Conservation (phyloP, 1,284 basidiomycete genomes). For the Pyrrhoderma lamaoense region DNA sequence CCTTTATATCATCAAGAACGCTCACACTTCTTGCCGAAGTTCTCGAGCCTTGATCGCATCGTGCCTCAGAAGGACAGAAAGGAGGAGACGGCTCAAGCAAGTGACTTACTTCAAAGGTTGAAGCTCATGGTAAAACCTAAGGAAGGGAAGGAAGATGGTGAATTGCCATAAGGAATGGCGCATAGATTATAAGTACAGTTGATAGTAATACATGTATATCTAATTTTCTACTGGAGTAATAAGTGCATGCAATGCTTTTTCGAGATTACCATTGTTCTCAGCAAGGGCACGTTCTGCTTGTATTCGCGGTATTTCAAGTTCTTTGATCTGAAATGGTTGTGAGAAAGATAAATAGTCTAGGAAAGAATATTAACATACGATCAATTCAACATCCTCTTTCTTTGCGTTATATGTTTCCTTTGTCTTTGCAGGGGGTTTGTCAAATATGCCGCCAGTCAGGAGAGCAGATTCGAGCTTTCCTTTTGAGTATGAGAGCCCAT, state of each 20-base stretch:
- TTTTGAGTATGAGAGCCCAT: slow-evolving; percentile 62
- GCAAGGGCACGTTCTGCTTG: slow-evolving; percentile 52
- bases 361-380: slow-evolving; percentile 36
- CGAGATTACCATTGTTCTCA: slow-evolving; percentile 41
- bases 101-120: neutral
- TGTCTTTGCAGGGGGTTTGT: slow-evolving; percentile 42
- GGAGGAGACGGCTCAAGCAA: neutral
- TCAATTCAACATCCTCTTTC: slow-evolving; percentile 56
- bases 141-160: neutral
- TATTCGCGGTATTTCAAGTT: slow-evolving; percentile 52
- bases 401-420: slow-evolving; percentile 33
- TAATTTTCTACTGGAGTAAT: slow-evolving; percentile 11
- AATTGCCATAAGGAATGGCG: neutral
- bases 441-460: slow-evolving; percentile 45
- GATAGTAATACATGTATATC: slow-evolving; percentile 1
- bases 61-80: neutral
- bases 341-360: slow-evolving; percentile 1
- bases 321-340: slow-evolving; percentile 39
- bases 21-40: too few species aligned
- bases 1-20: slow-evolving; percentile 16
- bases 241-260: slow-evolving; percentile 37
- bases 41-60: too few species aligned
- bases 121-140: neutral
- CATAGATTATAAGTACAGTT: neutral
- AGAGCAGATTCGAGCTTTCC: slow-evolving; percentile 53